Evolutionary conservation across 129 eudicot genomes (phyloP), one percentile per base, ranked within the genome.

Genomic region (Solidago caesia): DNA sequence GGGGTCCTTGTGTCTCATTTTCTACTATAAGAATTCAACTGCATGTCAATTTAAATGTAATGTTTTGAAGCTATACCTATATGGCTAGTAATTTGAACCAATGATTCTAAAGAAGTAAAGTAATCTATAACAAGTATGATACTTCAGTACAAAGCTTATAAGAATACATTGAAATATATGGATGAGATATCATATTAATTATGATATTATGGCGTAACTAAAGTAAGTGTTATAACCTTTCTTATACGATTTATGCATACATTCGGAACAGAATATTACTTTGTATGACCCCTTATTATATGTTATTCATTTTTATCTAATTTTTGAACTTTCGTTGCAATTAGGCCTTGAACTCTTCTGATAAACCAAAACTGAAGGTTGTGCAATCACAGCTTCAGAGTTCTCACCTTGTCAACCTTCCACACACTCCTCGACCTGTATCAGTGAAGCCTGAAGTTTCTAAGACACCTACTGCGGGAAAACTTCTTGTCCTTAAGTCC

Each of bases 401-500:
- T 64, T 75, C 84, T 64, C 85, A 77, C 69, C 75, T 75, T 70
- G 74, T 73, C 25, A 86, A 70, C 77, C 66, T 66, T 67, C 70
- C 68, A 72, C 85, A 82, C 75, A 77, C 95, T 58, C 85, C 88
- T 45, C 94, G 90, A 73, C 83, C 82, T 39, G 84, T 71, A 53
- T 69, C 83, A 9, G 83, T 64, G 60, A 84, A 84, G 72, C 66
- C 81, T 6, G 96, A 91, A 43, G 82, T 56, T 67, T 74, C 88
- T 71, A 90, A 83, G 76, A 63, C 86, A 64, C 76, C 91, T 42
- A 75, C 53, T 39, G 58, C 74, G n/a, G 88, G 92, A 42, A 94
- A 91, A 72, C 83, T 94, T 67, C 91, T 77, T 12, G 82, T 94
- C n/a, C 91, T 90, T 8, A 94, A 94, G 69, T 93, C 97, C 13